Evolutionary conservation across 2,329 filamentous ascomycete genomes (phyloP), one percentile per base, ranked within the genome.

Genomic region (Aspergillus latus): DNA sequence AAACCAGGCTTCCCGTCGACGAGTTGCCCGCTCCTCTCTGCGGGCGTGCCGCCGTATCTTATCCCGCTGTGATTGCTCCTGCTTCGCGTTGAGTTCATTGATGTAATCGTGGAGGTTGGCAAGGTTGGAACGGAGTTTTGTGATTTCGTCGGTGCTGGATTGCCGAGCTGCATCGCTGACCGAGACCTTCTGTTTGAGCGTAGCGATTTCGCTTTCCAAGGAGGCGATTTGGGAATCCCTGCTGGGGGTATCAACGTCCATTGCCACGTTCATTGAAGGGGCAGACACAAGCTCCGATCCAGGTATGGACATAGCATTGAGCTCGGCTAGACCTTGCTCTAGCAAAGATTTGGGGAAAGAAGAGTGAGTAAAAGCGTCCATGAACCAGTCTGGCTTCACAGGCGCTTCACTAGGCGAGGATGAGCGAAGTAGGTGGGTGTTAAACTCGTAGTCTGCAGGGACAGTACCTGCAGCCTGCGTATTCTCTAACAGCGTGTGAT

Each of bases 1-100:
- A 60, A 78, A 74, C 71, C 76, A 79, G 21, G 74, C 74, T 62
- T 78, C 68, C 54, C 76, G 68, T 52, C 69, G 71, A 53, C 71
- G 70, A n/a, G 65, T 57, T 34, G 72, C 74, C n/a, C 71, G 68
- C 30, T 73, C 72, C 52, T 77, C 74, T 56, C 72, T 76, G 52
- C 69, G 70, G 34, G 67, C 69, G 60, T 72, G 71, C 6, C 68
- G 70, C 43, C 63, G 61, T 32, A 74, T 56, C 58, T 68, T 71
- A 47, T 69, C 65, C 39, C 63, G 61, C 34, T 70, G 67, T 32
- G 69, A 64, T 28, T 65, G 66, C 44, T 72, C 71, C 59, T 74
- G 71, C 45, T 74, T 74, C 52, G 70, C 68, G 49, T 76, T 69
- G 21, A 77, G 67, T 56, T 73, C 69, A 37, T 68, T 71, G 57